These are phyloP conservation scores for Neurospora sp. DNA, from an alignment of 2,329 filamentous ascomycete genomes.

Conservation along the genomic window DNA sequence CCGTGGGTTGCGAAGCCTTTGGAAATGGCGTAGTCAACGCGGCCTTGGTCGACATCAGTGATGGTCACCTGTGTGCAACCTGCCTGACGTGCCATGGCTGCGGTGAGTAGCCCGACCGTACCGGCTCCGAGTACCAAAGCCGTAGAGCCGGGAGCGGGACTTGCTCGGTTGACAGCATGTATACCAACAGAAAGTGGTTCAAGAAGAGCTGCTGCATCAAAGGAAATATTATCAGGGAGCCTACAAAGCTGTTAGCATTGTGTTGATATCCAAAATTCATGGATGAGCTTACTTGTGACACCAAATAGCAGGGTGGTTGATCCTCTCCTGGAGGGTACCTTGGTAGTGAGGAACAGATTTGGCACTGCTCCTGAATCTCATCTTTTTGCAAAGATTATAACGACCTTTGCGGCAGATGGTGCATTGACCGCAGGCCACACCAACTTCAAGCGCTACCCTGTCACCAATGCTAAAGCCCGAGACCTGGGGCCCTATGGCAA, in stretches of 20 bases:
- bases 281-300: conserved; percentile 47
- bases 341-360: conserved; percentile 56
- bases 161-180: conserved; percentile 49
- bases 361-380: conserved; percentile 53
- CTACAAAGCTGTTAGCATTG: conserved; percentile 24
- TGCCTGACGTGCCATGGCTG: conserved; percentile 51
- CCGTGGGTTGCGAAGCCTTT: conserved; percentile 52
- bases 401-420: conserved; percentile 41
- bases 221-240: conserved; percentile 49
- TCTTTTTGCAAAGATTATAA: conserved; percentile 53
- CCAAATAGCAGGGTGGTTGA: conserved; percentile 53
- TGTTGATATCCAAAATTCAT: neutral
- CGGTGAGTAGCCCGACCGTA: conserved; percentile 52
- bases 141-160: conserved; percentile 40
- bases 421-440: conserved; percentile 43
- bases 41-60: conserved; percentile 49
- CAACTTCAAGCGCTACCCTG: conserved; percentile 49
- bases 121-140: conserved; percentile 57
- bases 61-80: conserved; percentile 51
- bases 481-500: conserved; percentile 43
- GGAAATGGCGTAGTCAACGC: conserved; percentile 49
- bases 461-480: conserved; percentile 44
- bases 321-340: conserved; percentile 51
- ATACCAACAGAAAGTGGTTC: conserved; percentile 55
- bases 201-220: conserved; percentile 49